Conservation (phyloP, 1,284 basidiomycete species). For the Ganoderma sinense region DNA sequence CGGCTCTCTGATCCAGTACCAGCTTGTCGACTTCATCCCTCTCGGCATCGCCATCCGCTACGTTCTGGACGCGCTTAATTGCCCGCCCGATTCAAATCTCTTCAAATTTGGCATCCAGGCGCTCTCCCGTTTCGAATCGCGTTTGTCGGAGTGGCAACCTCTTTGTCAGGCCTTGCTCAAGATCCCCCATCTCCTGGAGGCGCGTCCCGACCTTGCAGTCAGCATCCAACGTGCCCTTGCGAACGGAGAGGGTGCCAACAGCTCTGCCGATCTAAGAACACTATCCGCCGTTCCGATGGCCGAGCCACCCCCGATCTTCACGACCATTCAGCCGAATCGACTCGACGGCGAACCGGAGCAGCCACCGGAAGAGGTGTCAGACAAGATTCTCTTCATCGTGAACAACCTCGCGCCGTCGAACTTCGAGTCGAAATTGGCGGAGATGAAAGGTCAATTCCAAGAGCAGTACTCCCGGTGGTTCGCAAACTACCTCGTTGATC, state of each 20-base stretch:
- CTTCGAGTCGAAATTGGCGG: constrained; percentile 86
- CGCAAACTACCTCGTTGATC: constrained; percentile 96
- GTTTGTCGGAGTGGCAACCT: constrained; percentile 93
- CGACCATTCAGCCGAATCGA: constrained; percentile 73
- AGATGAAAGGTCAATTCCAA: constrained; percentile 85
- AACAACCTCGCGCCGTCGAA: constrained; percentile 98
- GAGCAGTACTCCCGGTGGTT: constrained; percentile 93
- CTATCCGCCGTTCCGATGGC: constrained; percentile 42
- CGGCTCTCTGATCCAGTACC: constrained; percentile 94
- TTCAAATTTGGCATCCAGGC: constrained; percentile 98
- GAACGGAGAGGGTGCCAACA: constrained; percentile 49
- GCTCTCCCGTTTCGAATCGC: constrained; percentile 86
- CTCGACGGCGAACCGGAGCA: constrained; percentile 67
- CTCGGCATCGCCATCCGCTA: constrained; percentile 98
- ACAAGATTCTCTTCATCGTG: constrained; percentile 97
- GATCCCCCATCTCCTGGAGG: constrained; percentile 89
- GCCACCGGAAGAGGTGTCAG: constrained; percentile 90
- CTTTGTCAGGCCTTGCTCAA: constrained; percentile 90
- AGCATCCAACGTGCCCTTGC: constrained; percentile 79
- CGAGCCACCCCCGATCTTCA: constrained; percentile 70
- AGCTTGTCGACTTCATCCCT: constrained; percentile 94
- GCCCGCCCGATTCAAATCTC: constrained; percentile 89
- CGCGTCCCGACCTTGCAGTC: constrained; percentile 85
- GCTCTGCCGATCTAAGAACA: constrained; percentile 48
- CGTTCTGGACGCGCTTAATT: constrained; percentile 92